A percentile compares a stretch with the other conserved stretches of the same genome.
Conservation (phyloP, 2,329 filamentous ascomycete genomes). For the Aspergillus quadrilineatus region DNA sequence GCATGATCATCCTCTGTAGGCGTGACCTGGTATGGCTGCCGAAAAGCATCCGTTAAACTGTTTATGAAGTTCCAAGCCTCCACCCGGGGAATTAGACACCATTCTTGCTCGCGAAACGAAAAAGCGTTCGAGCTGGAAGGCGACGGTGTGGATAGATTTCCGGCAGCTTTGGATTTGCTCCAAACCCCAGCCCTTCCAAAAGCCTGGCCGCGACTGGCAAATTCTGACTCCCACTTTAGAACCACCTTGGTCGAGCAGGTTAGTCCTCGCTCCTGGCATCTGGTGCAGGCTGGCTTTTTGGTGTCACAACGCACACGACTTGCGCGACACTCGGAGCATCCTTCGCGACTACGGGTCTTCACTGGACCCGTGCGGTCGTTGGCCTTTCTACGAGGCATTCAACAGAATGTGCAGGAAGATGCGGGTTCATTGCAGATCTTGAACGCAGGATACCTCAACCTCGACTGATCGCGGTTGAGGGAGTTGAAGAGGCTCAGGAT, state of each 20-base stretch:
- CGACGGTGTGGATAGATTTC: slow-evolving; percentile 19
- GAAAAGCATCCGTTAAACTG: slow-evolving; percentile 30
- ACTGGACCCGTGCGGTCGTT: slow-evolving; percentile 36
- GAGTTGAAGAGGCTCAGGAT: neutral
- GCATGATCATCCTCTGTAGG: slow-evolving; percentile 26
- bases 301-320: slow-evolving; percentile 45
- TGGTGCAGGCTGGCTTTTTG: slow-evolving; percentile 38
- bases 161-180: slow-evolving; percentile 32
- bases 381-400: slow-evolving; percentile 40
- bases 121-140: slow-evolving; percentile 18
- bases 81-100: slow-evolving; percentile 29
- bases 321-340: slow-evolving; percentile 42
- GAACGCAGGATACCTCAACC: neutral
- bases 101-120: slow-evolving; percentile 25
- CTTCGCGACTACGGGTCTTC: slow-evolving; percentile 41
- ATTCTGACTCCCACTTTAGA: slow-evolving; percentile 43
- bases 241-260: slow-evolving; percentile 38
- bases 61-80: slow-evolving; percentile 36
- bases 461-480: neutral
- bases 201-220: slow-evolving; percentile 41
- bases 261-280: slow-evolving; percentile 37
- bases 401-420: slow-evolving; percentile 12
- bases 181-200: slow-evolving; percentile 46
- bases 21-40: slow-evolving; percentile 27
- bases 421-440: slow-evolving; percentile 28